phyloP scores from a whole-genome alignment of 129 eudicot species.

The Flaveria bidentis region DNA sequence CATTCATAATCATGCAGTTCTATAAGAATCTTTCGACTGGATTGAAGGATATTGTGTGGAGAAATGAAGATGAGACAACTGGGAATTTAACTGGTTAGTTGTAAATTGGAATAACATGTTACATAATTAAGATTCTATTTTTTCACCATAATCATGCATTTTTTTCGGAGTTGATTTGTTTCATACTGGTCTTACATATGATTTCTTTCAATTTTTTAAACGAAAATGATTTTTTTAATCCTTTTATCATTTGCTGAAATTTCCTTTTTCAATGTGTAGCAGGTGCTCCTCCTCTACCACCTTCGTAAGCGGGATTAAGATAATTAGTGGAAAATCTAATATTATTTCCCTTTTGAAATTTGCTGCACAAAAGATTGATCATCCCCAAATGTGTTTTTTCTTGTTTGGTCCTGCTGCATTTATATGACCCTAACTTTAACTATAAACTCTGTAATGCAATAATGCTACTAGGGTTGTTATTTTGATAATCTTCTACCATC shows the following conservation, averaged over 20 bases:
- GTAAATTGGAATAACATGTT: constrained; percentile 3
- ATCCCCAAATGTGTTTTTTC: constrained; percentile 13
- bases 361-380: constrained; percentile 27
- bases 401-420: constrained; percentile 19
- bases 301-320: constrained; percentile 19
- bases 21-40: constrained; percentile 92
- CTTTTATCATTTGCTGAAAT: neutral
- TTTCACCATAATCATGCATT: neutral
- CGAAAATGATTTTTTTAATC: neutral
- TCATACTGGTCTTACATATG: neutral
- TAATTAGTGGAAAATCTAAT: neutral
- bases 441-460: constrained; percentile 22
- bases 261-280: neutral
- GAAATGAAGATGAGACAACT: constrained; percentile 65
- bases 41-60: constrained; percentile 94
- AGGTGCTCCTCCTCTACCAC: constrained; percentile 30
- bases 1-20: constrained; percentile 48
- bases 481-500: neutral
- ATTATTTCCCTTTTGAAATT: constrained; percentile 2
- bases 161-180: neutral
- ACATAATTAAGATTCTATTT: neutral
- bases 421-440: constrained; percentile 3
- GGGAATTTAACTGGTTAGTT: constrained; percentile 45
- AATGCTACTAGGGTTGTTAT: constrained; percentile 2
- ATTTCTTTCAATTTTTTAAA: neutral